phyloP scores from a whole-genome alignment of 2,329 filamentous ascomycete genomes.

The Alternaria conjuncta region DNA sequence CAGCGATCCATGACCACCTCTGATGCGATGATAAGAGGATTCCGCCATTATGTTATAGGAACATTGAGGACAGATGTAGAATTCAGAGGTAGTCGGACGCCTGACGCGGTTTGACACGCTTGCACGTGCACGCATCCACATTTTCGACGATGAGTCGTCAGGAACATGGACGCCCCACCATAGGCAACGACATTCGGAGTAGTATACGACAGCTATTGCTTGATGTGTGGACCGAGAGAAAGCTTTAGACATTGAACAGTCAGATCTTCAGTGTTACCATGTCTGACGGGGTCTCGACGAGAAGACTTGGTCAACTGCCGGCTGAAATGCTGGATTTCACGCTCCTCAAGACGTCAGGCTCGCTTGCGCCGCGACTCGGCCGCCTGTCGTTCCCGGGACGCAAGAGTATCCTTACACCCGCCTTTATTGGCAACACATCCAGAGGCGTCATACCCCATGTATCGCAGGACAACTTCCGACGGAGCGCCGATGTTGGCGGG shows the following conservation, averaged over 20 bases:
- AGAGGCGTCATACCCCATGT: slow-evolving; percentile 87
- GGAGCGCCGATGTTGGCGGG: slow-evolving; percentile 69
- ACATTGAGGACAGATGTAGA: background rate
- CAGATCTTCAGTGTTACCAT: slow-evolving; percentile 6
- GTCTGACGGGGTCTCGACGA: slow-evolving; percentile 5
- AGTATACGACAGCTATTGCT: background rate
- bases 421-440: slow-evolving; percentile 80
- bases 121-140: slow-evolving; percentile 16
- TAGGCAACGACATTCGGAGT: background rate
- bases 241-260: background rate
- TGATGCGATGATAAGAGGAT: background rate
- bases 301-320: slow-evolving; percentile 34
- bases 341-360: slow-evolving; percentile 48
- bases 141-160: slow-evolving; percentile 7
- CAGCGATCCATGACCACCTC: background rate
- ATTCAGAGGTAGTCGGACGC: background rate
- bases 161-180: slow-evolving; percentile 10
- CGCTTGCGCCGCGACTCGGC: slow-evolving; percentile 69
- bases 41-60: background rate
- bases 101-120: slow-evolving; percentile 14
- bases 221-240: background rate
- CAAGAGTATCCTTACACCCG: slow-evolving; percentile 77
- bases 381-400: slow-evolving; percentile 68
- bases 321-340: slow-evolving; percentile 55
- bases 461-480: slow-evolving; percentile 79